Percentiles rank a stretch among this genome's conserved stretches.
phyloP scores from a whole-genome alignment of 257 asterid genomes.

The Petrea volubilis region DNA sequence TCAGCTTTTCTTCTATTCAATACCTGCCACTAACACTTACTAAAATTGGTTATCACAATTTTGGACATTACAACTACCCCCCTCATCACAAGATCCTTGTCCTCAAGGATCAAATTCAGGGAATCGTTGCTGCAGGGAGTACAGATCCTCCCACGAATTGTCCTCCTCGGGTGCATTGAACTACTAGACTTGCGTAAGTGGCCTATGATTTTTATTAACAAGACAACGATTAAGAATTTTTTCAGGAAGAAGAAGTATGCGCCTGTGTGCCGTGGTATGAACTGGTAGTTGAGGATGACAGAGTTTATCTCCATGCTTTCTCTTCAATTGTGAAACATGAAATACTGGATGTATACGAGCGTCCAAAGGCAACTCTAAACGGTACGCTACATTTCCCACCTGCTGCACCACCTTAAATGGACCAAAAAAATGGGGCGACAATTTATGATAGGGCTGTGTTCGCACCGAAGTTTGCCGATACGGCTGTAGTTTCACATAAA shows the following conservation, averaged over 20 bases:
- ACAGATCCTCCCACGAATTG: not conserved
- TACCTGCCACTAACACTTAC: no score
- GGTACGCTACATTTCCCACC: not conserved
- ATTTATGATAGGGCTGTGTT: no score
- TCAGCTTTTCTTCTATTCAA: no score
- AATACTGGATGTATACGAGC: not conserved
- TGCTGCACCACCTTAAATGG: not conserved
- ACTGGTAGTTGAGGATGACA: not conserved
- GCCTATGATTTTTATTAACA: not conserved
- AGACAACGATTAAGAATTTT: not conserved
- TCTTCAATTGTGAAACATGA: not conserved
- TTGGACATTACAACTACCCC: slow-evolving; percentile 5
- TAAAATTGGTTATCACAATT: no score
- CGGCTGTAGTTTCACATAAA: not conserved
- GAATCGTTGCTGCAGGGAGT: not conserved
- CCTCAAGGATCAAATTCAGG: not conserved
- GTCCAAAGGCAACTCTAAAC: not conserved
- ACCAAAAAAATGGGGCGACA: not conserved
- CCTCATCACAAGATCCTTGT: not conserved
- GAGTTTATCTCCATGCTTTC: not conserved
- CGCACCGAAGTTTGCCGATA: not conserved
- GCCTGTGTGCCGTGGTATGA: not conserved
- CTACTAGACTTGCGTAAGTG: not conserved
- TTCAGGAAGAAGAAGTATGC: not conserved
- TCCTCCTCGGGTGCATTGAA: not conserved